Evolutionary conservation across 2,329 filamentous ascomycete species (phyloP), one percentile per base, ranked within the genome.

Genomic region (Magnaporthiopsis rhizophila): DNA sequence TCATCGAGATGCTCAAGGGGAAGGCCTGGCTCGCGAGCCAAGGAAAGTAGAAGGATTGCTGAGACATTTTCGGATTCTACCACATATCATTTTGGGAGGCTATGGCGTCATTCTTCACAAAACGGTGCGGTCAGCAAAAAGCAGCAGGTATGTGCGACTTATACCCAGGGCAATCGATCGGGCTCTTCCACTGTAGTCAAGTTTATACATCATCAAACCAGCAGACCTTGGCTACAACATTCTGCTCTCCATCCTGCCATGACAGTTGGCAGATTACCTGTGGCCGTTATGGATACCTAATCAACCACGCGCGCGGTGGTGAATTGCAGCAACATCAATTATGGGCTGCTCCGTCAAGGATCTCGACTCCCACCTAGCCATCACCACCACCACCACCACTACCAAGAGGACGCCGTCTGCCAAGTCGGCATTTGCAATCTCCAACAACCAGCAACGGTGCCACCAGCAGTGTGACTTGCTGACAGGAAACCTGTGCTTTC

Each of bases 1-100:
- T 82, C 7, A 77, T 86, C 18, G 83, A 86, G 70, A 75, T 76
- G 53, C 71, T 86, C 59, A 86, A 84, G 72, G 83, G 83, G 0
- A 79, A 75, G 68, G 78, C 83, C 0, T 86, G 83, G 79, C 74
- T 85, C 64, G 79, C 78, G 24, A 79, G 78, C 3, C 72, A 77
- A 56, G 76, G 75, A 45, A 73, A 67, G 34, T 60, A 60, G 34
- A 13, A 21, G 32, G 15, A 38, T 36, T 12, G 12, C 21, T 36
- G 21, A n/a, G 28, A 5, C 28, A 63, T 28, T 36, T 4, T 4
- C 28, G 34, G 50, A 45, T n/a, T 53, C 13, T 34, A 56, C 24
- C 8, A 32, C 28, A 13, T 57, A 30, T 13, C 7, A 5, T 13
- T 28, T 53, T 53, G 7, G 2, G 12, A 24, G 30, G 15, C 21